phyloP scores from a whole-genome alignment of 2,329 filamentous ascomycete genomes.

The Trichocomaceae sp. region DNA sequence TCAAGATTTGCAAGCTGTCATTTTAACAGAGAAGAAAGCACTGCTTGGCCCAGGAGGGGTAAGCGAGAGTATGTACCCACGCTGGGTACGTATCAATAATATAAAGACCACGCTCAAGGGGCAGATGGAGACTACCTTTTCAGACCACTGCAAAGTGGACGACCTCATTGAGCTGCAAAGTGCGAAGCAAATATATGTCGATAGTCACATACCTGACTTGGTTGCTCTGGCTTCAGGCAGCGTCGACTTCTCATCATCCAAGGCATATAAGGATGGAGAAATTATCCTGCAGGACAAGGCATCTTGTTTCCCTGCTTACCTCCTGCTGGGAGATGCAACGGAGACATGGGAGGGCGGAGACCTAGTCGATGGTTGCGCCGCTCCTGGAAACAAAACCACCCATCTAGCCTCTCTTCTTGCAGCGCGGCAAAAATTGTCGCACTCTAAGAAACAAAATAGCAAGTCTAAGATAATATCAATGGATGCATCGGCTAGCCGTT shows the following conservation, averaged over 20 bases:
- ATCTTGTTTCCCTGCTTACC: conserved; percentile 89
- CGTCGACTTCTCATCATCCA: conserved; percentile 61
- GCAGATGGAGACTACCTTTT: conserved; percentile 70
- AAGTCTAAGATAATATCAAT: conserved; percentile 46
- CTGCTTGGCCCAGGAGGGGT: conserved; percentile 39
- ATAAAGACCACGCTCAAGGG: conserved; percentile 63
- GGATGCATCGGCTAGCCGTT: conserved; percentile 46
- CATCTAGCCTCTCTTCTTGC: conserved; percentile 72
- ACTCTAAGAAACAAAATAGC: neutral
- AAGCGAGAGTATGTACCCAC: conserved; percentile 53
- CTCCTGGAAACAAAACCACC: conserved; percentile 95
- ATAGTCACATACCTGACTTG: conserved; percentile 74
- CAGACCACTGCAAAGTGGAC: conserved; percentile 51
- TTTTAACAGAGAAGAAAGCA: conserved; percentile 34
- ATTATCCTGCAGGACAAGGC: conserved; percentile 95
- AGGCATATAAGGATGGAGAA: conserved; percentile 66
- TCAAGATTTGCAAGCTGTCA: conserved; percentile 49
- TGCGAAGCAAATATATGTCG: conserved; percentile 55
- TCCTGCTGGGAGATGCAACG: conserved; percentile 61
- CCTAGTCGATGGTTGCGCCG: conserved; percentile 86
- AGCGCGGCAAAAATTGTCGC: conserved; percentile 19
- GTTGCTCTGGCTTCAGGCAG: conserved; percentile 66
- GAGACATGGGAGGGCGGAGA: conserved; percentile 54
- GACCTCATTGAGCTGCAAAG: conserved; percentile 53
- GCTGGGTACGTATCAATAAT: conserved; percentile 86